Evolutionary conservation across 352 stramenopile genomes (phyloP).

Genomic region (Globisporangium mamillatum): DNA sequence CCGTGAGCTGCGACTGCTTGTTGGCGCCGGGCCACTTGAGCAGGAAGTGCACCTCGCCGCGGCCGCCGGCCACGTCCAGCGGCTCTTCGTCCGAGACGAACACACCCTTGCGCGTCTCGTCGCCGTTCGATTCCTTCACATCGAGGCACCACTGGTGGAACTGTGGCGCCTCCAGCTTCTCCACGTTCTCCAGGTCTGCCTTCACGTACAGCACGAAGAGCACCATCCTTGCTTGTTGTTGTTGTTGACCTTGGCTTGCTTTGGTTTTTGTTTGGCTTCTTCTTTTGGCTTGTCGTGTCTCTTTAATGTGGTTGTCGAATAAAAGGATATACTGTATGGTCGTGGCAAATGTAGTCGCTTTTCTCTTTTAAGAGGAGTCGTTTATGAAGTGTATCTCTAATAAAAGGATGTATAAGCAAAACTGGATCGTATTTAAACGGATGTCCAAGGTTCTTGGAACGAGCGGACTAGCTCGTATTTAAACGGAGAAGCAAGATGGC

Average conservation of each 20-base stretch:
- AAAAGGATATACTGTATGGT: no score
- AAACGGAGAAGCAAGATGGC: background rate
- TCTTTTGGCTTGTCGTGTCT: background rate
- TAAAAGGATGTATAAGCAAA: background rate
- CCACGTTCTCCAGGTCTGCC: constrained; percentile 86
- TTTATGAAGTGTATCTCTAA: no score
- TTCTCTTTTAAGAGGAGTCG: background rate
- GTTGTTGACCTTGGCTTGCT: background rate
- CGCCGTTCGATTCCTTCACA: constrained; percentile 75
- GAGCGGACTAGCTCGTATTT: background rate
- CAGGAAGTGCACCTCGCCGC: constrained; percentile 75
- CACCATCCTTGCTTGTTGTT: constrained; percentile 47
- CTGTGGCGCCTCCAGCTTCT: constrained; percentile 58
- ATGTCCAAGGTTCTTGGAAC: no score
- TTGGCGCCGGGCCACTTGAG: constrained; percentile 85
- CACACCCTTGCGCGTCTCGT: constrained; percentile 75
- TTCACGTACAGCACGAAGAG: constrained; percentile 87
- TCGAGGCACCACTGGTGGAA: constrained; percentile 83
- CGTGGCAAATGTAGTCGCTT: no score
- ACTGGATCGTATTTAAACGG: background rate
- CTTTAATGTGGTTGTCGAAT: background rate
- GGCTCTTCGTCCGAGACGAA: constrained; percentile 81
- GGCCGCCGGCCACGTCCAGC: constrained; percentile 68
- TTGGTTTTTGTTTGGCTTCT: background rate
- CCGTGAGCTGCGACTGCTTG: constrained; percentile 77